Evolutionary conservation across 768 basidiomycete genomes (phyloP), one percentile per base, ranked within the genome.

Genomic region (Boletus rex-veris): DNA sequence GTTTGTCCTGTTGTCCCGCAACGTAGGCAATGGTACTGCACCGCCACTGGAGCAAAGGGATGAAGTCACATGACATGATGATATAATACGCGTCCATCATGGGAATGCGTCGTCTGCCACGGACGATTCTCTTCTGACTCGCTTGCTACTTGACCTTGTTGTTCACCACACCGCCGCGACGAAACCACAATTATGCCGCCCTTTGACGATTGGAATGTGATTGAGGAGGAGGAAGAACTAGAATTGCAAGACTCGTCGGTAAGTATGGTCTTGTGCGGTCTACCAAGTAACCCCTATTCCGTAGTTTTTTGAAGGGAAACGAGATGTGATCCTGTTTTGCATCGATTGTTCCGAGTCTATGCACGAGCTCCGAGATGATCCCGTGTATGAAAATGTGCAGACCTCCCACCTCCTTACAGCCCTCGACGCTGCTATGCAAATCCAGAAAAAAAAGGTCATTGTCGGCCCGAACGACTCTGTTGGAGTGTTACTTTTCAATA

Each of bases 321-420:
- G 82, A 55, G 93, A 98, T 62, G 90, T 93, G 31, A 87, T 96
- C 43, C 72, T 98, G n/a, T 97, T 98, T 74, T 90, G 89, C 68
- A 92, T 99, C 53, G 95, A 99, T 71, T 92, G 91, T 57, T 96
- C 95, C 0, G 76, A 81, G 50, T 90, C 92, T 11, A 98, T 98
- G 96, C 85, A 89, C 24, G 76, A 75, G 36, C 80, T 86, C 40
- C 77, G 76, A 45, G 85, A 88, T 24, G 83, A 86, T 61, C 80
- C 82, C 11, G 73, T 75, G 50, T 80, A 85, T 53, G 82, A 90
- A 71, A 80, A 84, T 47, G 74, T 76, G 37, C 77, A 86, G 64
- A 89, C 83, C 1, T 91, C 84, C 52, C 87, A 94, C 63, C 68
- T 98, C 4, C 85, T 86, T 61, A 76, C 80, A 18, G 90, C 92